Conservation (phyloP, 345 rosid genomes). For the Trapa incisa region DNA sequence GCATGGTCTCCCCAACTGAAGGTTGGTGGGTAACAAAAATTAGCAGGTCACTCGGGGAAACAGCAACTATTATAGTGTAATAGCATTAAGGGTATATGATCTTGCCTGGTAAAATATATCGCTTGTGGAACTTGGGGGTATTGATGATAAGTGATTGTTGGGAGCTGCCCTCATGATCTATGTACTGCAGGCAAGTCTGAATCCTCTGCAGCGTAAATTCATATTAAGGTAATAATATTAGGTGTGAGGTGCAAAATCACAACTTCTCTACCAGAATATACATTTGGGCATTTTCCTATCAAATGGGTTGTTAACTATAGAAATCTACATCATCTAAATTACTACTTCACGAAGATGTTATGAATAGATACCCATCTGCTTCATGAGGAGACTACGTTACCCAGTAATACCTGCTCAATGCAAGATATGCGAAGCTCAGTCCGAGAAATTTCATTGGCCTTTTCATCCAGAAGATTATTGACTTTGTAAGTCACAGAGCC, state of each 20-base stretch:
- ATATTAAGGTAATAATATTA: not conserved
- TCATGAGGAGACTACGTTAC: not conserved
- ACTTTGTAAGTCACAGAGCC: slow-evolving; percentile 92
- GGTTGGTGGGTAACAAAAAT: not conserved
- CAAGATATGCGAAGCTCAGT: slow-evolving; percentile 72
- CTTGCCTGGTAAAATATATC: slow-evolving; percentile 76
- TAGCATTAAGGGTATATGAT: not conserved
- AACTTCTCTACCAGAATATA: not conserved
- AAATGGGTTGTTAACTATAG: not conserved
- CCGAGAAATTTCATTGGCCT: slow-evolving; percentile 69
- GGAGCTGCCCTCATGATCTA: slow-evolving; percentile 75
- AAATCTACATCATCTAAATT: not conserved
- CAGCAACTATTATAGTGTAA: not conserved
- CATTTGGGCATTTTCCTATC: not conserved
- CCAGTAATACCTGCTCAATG: slow-evolving; percentile 58
- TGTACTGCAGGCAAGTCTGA: slow-evolving; percentile 68
- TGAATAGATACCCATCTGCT: not conserved
- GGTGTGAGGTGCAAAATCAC: not conserved
- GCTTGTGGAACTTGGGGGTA: slow-evolving; percentile 81
- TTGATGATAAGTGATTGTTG: slow-evolving; percentile 68
- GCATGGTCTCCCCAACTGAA: slow-evolving; percentile 76
- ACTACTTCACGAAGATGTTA: no score
- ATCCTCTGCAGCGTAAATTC: slow-evolving; percentile 42
- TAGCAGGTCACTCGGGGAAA: not conserved
- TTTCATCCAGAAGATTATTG: slow-evolving; percentile 69